Conservation (phyloP, 768 basidiomycete species). For the Auricularia sp. region DNA sequence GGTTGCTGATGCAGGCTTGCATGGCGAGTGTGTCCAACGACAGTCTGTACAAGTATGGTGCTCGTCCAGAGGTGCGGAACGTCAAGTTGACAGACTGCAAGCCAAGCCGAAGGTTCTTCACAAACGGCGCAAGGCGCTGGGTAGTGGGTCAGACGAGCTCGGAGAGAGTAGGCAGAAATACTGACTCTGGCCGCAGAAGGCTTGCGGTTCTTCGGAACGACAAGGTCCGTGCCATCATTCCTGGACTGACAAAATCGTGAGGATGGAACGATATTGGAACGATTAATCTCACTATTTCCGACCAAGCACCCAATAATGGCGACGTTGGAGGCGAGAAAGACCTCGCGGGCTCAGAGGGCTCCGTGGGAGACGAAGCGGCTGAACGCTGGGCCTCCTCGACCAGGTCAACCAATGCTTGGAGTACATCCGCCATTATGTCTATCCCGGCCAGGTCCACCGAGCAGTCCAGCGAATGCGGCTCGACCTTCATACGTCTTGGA, state of each 20-base stretch:
- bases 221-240: neutral
- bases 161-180: neutral
- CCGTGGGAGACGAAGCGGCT: neutral
- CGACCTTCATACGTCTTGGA: slow-evolving; percentile 44
- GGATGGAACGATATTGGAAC: neutral
- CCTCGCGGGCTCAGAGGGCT: neutral
- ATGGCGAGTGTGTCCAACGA: slow-evolving; percentile 19
- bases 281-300: neutral
- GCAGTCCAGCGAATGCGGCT: slow-evolving; percentile 41
- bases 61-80: slow-evolving; percentile 1
- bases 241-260: neutral
- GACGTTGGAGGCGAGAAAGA: neutral
- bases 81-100: slow-evolving; percentile 1
- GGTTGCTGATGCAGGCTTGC: slow-evolving; percentile 38
- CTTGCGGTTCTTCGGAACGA: neutral
- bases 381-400: neutral
- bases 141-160: neutral
- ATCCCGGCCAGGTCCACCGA: slow-evolving; percentile 37
- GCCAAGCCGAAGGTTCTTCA: neutral
- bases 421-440: slow-evolving; percentile 36
- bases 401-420: slow-evolving; percentile 19
- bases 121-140: neutral
- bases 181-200: neutral
- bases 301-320: neutral
- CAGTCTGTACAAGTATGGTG: slow-evolving; percentile 1